Base-by-base conservation (phyloP, 192 early-diverging fungal species). In the Podila epigama region DNA sequence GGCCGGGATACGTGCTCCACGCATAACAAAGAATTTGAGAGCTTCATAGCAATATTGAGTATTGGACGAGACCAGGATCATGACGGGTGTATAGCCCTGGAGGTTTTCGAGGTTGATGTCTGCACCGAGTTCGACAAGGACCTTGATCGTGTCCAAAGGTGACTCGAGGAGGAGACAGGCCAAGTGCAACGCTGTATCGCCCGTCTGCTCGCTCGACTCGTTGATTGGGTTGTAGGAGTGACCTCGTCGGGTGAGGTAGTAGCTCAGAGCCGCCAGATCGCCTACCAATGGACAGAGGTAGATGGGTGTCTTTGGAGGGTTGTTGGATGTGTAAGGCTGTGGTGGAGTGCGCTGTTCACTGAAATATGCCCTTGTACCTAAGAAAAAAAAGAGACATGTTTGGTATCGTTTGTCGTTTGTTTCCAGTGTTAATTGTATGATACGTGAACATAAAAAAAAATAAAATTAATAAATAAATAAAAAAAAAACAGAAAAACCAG, bases 91-190 rank as follows among this genome's bases (percentile, higher is more conserved):
- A 25, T 77, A 77, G 20, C 73, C 73, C n/a, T 77, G 73, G 34
- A 77, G 31, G 32, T 77, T 68, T 42, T 77, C 73, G 34, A 68
- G 73, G 40, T 77, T 77, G 40, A 77, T 77, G 16, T 77, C 73
- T 5, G 73, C 73, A 2, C 73, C 73, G 27, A 77, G 66, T 31
- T 77, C 73, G 20, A 77, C 60, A 15, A 77, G 55, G 25, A 77
- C 66, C 50, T 77, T 77, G 66, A 77, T 77, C 32, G 66, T 77
- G 35, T 77, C 73, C 60, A 77, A 7, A 4, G 73, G 73, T 0
- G 65, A 68, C 27, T 77, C 73, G 8, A 77, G 53, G 40, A 77
- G 68, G 18, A 77, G 52, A 29, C 73, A 77, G 6, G 73, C 73
- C 11, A 68, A 27, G 16, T 77, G 73, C 11, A 77, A 18, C 1